Percentiles rank a stretch among this genome's conserved stretches.
Evolutionary conservation across 352 stramenopile species (phyloP).

Genomic region (Saprolegnia diclina): DNA sequence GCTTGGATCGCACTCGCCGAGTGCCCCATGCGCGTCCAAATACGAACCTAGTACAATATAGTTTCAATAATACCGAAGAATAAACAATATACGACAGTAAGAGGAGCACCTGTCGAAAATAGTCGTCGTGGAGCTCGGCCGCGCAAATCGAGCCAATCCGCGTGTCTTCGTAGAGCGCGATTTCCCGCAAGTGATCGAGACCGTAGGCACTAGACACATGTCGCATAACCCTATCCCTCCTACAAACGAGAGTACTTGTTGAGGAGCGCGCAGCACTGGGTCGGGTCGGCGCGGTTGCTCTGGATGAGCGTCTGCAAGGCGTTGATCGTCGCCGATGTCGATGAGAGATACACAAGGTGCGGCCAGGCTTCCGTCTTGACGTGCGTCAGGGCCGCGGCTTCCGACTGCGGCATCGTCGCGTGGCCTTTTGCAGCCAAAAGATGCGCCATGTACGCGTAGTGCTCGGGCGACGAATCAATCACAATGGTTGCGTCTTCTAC

Average conservation of each 20-base stretch:
- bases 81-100: not conserved
- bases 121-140: slow-evolving; percentile 65
- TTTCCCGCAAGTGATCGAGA: slow-evolving; percentile 49
- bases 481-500: slow-evolving; percentile 51
- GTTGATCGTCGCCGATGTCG: slow-evolving; percentile 57
- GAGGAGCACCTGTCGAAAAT: slow-evolving; percentile 33
- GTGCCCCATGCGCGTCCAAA: slow-evolving; percentile 65
- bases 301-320: slow-evolving; percentile 49
- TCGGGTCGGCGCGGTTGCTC: slow-evolving; percentile 36
- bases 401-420: not conserved
- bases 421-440: not conserved
- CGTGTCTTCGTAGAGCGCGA: slow-evolving; percentile 36
- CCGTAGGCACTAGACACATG: slow-evolving; percentile 35
- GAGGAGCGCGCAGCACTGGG: slow-evolving; percentile 54
- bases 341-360: slow-evolving; percentile 54
- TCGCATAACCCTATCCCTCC: not conserved
- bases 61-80: not conserved
- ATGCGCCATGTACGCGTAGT: slow-evolving; percentile 31
- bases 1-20: slow-evolving; percentile 43
- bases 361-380: slow-evolving; percentile 35
- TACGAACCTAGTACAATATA: slow-evolving; percentile 44
- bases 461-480: slow-evolving; percentile 48
- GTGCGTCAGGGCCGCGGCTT: slow-evolving; percentile 6
- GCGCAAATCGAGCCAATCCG: slow-evolving; percentile 44
- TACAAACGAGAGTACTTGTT: slow-evolving; percentile 30